Conservation (phyloP, 106 monocot genomes). For the Allium sativum region DNA sequence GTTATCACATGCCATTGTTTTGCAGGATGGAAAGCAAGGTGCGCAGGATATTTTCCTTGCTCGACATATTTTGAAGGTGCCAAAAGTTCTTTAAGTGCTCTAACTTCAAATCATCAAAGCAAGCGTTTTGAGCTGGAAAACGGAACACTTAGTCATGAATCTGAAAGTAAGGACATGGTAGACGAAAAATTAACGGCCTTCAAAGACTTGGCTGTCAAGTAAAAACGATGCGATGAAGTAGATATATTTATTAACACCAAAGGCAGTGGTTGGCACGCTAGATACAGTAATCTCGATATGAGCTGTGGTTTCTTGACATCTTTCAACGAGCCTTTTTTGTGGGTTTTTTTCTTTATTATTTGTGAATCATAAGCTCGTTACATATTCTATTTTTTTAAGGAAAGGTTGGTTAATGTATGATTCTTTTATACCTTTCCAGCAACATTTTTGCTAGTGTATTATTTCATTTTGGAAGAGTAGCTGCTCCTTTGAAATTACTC, state of each 20-base stretch:
- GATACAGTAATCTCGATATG: no score
- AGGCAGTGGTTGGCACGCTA: no score
- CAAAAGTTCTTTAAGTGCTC: not conserved
- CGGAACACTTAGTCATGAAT: not conserved
- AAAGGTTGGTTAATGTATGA: no score
- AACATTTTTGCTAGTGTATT: no score
- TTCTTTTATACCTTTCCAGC: no score
- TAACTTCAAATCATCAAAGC: not conserved
- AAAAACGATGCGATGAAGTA: not conserved
- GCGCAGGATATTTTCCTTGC: conserved; percentile 6
- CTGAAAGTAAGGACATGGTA: not conserved
- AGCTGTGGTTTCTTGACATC: no score
- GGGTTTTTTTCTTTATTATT: no score
- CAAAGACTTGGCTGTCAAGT: conserved; percentile 4
- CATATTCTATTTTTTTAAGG: no score
- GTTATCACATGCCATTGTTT: not conserved
- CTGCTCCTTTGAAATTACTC: no score
- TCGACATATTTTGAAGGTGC: conserved; percentile 4
- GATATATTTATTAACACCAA: not conserved
- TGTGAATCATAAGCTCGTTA: no score
- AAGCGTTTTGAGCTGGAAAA: conserved; percentile 1
- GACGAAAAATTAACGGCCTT: not conserved
- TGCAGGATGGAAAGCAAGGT: conserved; percentile 9
- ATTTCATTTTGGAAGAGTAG: no score
- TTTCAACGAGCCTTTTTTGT: no score